phyloP scores from a whole-genome alignment of 441 rosid species.

The California macrophylla region DNA sequence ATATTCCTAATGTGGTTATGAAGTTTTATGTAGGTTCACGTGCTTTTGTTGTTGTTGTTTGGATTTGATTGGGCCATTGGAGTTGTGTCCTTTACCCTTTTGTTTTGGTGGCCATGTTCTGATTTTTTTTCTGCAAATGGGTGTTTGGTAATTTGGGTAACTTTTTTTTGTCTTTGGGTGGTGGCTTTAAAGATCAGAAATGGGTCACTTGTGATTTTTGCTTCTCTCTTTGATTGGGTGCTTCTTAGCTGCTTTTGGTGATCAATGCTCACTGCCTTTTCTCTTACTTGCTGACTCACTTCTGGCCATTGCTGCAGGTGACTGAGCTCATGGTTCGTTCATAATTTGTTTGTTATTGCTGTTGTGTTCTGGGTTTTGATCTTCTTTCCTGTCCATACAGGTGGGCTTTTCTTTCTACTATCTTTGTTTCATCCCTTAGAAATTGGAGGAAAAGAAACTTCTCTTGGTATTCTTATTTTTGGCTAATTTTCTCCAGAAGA shows the following conservation, averaged over 20 bases:
- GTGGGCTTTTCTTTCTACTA: not conserved
- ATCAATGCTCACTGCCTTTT: not conserved
- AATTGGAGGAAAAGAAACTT: not conserved
- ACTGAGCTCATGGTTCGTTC: not conserved
- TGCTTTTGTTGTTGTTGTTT: constrained; percentile 5
- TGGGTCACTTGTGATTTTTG: not conserved
- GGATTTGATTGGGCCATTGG: not conserved
- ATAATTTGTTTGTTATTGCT: not conserved
- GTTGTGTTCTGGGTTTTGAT: not conserved
- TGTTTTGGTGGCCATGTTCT: not conserved
- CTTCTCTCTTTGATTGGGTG: not conserved
- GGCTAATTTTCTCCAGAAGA: not conserved
- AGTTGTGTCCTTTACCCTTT: not conserved
- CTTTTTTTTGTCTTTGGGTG: not conserved
- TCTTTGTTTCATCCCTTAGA: not conserved
- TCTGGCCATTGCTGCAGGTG: not conserved
- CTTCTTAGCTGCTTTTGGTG: not conserved
- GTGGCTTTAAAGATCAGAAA: not conserved
- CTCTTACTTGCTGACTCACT: not conserved
- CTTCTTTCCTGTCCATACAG: not conserved
- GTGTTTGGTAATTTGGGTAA: constrained; percentile 1
- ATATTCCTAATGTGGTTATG: not conserved
- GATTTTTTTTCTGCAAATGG: not conserved
- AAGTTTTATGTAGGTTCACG: not conserved
- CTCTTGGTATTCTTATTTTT: not conserved